Evolutionary conservation across 495 filamentous ascomycete genomes (phyloP).

Genomic region (Choiromyces venosus): DNA sequence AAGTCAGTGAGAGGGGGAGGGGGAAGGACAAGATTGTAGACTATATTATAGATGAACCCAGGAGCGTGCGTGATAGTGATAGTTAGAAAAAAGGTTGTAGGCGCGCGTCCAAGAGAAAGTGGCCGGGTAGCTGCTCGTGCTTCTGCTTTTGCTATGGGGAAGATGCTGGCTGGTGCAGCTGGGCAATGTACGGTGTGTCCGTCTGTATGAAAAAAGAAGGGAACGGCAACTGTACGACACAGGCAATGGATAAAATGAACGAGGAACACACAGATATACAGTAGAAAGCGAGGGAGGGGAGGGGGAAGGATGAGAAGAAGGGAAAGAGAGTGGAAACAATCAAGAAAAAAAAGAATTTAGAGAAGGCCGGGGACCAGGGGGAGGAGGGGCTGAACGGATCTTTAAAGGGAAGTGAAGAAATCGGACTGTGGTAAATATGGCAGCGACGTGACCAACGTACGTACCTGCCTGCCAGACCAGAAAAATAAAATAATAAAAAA

Average conservation of each 20-base stretch:
- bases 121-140: conserved; percentile 27
- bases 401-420: not conserved
- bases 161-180: not conserved
- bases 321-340: no score
- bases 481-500: not conserved
- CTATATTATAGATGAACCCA: conserved; percentile 16
- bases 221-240: not conserved
- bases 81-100: conserved; percentile 2
- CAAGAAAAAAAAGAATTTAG: not conserved
- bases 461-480: not conserved
- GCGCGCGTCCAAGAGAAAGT: conserved; percentile 27
- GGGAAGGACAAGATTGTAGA: conserved; percentile 22
- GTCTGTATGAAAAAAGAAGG: not conserved
- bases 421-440: not conserved
- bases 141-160: conserved; percentile 3
- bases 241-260: not conserved
- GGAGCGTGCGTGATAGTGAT: no score
- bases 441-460: not conserved
- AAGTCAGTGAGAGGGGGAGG: conserved; percentile 22
- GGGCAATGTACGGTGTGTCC: not conserved
- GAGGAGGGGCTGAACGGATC: not conserved
- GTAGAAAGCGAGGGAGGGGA: no score
- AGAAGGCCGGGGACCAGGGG: not conserved
- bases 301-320: not conserved
- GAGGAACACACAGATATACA: not conserved